Conservation (phyloP, 73 alveolate species). For the Paramecium primaurelia region DNA sequence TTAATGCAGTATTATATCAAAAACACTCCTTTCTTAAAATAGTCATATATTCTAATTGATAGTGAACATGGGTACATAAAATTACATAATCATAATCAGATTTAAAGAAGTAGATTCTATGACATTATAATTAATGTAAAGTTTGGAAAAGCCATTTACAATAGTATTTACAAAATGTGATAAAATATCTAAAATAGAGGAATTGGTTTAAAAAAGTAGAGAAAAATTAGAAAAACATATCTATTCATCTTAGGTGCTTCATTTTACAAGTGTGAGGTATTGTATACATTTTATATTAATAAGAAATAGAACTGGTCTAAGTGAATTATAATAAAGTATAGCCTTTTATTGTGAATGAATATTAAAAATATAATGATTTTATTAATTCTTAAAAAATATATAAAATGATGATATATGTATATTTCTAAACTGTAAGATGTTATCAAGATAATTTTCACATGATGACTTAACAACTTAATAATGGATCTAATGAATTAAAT, state of each 20-base stretch:
- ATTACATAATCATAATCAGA: background rate
- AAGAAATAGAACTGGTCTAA: background rate
- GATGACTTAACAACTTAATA: background rate
- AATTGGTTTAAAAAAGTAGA: background rate
- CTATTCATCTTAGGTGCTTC: conserved; percentile 4
- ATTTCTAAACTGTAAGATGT: background rate
- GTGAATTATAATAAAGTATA: background rate
- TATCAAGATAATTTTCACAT: background rate
- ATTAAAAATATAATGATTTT: background rate
- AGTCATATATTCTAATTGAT: conserved; percentile 58
- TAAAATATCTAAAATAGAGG: background rate
- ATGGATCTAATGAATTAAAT: background rate
- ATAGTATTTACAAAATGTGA: background rate
- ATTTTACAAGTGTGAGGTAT: conserved; percentile 6
- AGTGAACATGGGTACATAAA: conserved; percentile 23
- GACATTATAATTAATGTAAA: background rate
- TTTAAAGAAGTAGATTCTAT: background rate
- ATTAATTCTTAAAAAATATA: background rate
- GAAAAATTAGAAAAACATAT: background rate
- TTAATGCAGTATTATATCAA: conserved; percentile 64
- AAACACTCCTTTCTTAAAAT: background rate
- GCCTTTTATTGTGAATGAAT: conserved; percentile 34
- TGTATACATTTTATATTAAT: background rate
- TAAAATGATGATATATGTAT: too few relatives aligned
- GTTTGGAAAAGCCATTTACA: background rate